A percentile compares a stretch with the other conserved stretches of the same genome.
These are phyloP conservation scores for Pirum gemmata DNA, from an alignment of 78 protist genomes.

Conservation along the genomic window DNA sequence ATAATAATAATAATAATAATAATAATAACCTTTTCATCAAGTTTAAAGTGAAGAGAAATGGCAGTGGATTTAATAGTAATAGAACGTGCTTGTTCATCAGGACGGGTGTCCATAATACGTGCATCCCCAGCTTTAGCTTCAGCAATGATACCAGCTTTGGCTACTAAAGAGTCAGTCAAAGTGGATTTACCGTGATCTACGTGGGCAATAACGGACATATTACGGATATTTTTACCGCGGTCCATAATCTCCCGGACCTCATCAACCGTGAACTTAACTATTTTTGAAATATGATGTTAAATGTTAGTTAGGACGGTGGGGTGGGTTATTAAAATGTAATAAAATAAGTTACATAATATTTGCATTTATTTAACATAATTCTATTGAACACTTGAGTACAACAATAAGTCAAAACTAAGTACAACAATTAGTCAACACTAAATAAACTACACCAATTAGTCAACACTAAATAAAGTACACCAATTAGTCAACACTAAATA, in stretches of 20 bases:
- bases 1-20: too few species aligned
- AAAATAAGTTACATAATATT: too few species aligned
- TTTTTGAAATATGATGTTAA: not conserved
- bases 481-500: too few species aligned
- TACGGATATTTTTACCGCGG: slow-evolving; percentile 81
- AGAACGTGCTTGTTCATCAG: slow-evolving; percentile 95
- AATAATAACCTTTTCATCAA: slow-evolving; percentile 55
- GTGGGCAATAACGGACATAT: slow-evolving; percentile 96
- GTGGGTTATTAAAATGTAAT: not conserved
- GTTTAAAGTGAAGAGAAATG: slow-evolving; percentile 83
- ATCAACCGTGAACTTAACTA: slow-evolving; percentile 80
- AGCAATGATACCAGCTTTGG: slow-evolving; percentile 97
- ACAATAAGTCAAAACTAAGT: too few species aligned
- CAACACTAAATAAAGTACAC: too few species aligned
- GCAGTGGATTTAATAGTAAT: slow-evolving; percentile 99
- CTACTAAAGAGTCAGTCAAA: slow-evolving; percentile 93
- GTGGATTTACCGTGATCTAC: slow-evolving; percentile 95
- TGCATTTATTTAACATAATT: too few species aligned
- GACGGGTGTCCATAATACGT: slow-evolving; percentile 91
- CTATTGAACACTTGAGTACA: too few species aligned
- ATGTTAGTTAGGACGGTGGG: not conserved
- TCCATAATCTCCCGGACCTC: slow-evolving; percentile 89
- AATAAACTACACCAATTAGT: too few species aligned
- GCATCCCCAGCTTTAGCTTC: slow-evolving; percentile 87
- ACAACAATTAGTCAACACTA: too few species aligned